phyloP scores from a whole-genome alignment of 345 rosid species.

The Cardamine chenopodiifolia region DNA sequence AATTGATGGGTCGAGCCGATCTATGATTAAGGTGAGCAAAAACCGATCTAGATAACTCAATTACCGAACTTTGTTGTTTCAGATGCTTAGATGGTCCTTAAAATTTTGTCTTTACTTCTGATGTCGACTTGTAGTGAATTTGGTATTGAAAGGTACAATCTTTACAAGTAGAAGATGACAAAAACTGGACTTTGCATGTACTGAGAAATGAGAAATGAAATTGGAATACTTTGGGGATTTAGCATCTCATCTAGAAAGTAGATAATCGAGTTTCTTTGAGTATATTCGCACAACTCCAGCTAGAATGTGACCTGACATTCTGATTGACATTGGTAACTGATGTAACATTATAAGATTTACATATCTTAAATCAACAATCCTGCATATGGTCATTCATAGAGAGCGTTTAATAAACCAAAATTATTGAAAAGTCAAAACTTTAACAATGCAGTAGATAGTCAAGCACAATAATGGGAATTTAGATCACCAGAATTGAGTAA shows the following conservation, averaged over 20 bases:
- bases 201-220: not conserved
- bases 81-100: slow-evolving; percentile 41
- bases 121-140: slow-evolving; percentile 22
- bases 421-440: not conserved
- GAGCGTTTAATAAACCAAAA: too few relatives aligned
- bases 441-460: not conserved
- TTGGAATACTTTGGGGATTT: not conserved
- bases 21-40: slow-evolving; percentile 35
- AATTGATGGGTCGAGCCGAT: slow-evolving; percentile 39
- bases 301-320: slow-evolving; percentile 80
- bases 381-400: too few relatives aligned
- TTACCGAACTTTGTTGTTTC: slow-evolving; percentile 17
- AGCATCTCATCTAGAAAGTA: not conserved
- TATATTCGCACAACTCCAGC: slow-evolving; percentile 84
- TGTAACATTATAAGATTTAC: slow-evolving; percentile 56
- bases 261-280: slow-evolving; percentile 82
- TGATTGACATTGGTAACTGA: slow-evolving; percentile 70
- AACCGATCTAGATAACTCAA: slow-evolving; percentile 1
- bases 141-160: slow-evolving; percentile 27
- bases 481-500: too few relatives aligned
- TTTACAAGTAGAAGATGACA: slow-evolving; percentile 14
- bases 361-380: too few relatives aligned
- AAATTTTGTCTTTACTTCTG: not conserved
- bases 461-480: not conserved
- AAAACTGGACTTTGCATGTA: slow-evolving; percentile 7